A percentile compares a stretch with the other conserved stretches of the same genome.
phyloP scores from a whole-genome alignment of 768 basidiomycete species.

The Auricularia cornea region DNA sequence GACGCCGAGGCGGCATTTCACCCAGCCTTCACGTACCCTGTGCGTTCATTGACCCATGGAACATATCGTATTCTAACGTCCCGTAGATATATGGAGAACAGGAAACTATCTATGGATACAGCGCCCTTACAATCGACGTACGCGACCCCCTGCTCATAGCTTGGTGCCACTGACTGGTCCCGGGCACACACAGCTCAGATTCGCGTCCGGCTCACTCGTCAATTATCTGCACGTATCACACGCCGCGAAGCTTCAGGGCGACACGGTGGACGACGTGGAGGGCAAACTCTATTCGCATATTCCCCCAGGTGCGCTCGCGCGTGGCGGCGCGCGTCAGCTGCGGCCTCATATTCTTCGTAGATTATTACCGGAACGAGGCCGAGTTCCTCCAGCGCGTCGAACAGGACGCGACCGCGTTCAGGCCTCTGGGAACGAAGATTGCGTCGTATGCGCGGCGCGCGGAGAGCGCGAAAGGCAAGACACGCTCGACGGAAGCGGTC shows the following conservation, averaged over 20 bases:
- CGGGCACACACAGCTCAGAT: constrained; percentile 50
- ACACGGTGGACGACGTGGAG: constrained; percentile 83
- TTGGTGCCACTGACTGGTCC: not conserved
- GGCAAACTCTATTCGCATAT: constrained; percentile 68
- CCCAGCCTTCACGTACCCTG: constrained; percentile 91
- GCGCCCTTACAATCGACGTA: constrained; percentile 76
- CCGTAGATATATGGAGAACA: constrained; percentile 90
- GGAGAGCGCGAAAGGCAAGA: constrained; percentile 36
- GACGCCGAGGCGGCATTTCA: constrained; percentile 57
- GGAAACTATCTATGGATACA: constrained; percentile 93
- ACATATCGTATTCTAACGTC: not conserved
- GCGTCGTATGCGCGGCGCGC: constrained; percentile 64
- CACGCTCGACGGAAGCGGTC: constrained; percentile 20
- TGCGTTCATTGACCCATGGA: constrained; percentile 25
- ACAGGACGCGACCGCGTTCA: constrained; percentile 68
- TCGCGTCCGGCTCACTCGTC: constrained; percentile 79
- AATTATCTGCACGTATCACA: constrained; percentile 67
- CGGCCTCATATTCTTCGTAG: constrained; percentile 27
- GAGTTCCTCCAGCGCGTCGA: constrained; percentile 65
- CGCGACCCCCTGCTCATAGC: constrained; percentile 17
- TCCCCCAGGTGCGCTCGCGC: constrained; percentile 51
- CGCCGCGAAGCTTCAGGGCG: constrained; percentile 49
- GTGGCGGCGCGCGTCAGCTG: not conserved
- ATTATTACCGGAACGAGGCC: constrained; percentile 59
- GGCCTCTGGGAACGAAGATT: constrained; percentile 67